These are phyloP conservation scores for Chytriomyces sp. DNA, from an alignment of 192 early-diverging fungal genomes.

Conservation along the genomic window DNA sequence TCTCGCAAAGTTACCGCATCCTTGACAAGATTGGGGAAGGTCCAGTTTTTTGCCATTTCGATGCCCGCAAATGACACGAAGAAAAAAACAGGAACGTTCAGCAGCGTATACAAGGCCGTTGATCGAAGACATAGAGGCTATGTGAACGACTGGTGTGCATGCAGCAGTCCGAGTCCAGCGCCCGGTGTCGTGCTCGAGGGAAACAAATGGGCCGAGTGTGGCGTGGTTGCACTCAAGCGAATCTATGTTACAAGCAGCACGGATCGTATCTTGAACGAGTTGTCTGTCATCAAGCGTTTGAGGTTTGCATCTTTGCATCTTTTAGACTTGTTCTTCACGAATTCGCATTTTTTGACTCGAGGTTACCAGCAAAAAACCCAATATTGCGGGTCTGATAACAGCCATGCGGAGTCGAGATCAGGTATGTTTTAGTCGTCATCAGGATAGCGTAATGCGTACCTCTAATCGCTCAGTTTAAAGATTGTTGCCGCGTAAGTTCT, in stretches of 20 bases:
- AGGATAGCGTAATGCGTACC: too few species aligned
- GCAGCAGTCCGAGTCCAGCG: not conserved
- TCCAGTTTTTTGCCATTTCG: not conserved
- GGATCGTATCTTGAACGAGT: conserved; percentile 78
- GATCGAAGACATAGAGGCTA: conserved; percentile 73
- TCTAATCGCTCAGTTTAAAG: conserved; percentile 45
- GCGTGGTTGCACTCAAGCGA: conserved; percentile 77
- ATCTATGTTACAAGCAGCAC: conserved; percentile 85
- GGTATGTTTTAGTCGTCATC: too few species aligned
- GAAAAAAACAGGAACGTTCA: conserved; percentile 74
- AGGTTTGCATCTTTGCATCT: conserved; percentile 5
- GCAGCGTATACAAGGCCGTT: conserved; percentile 87
- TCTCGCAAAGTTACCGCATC: conserved; percentile 65
- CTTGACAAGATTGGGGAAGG: conserved; percentile 82
- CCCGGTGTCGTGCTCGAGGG: not conserved
- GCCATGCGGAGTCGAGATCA: conserved; percentile 80
- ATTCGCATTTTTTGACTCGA: not conserved
- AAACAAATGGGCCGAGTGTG: conserved; percentile 43
- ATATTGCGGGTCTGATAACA: conserved; percentile 77
- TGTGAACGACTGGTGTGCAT: conserved; percentile 67
- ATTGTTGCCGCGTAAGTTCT: conserved; percentile 17
- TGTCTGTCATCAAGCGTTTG: conserved; percentile 72
- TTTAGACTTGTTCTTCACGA: not conserved
- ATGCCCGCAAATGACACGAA: not conserved
- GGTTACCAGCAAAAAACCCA: conserved; percentile 60